A percentile compares a stretch with the other conserved stretches of the same genome.
Evolutionary conservation across 306 rosid species (phyloP).

Genomic region (Castanospermum australe): DNA sequence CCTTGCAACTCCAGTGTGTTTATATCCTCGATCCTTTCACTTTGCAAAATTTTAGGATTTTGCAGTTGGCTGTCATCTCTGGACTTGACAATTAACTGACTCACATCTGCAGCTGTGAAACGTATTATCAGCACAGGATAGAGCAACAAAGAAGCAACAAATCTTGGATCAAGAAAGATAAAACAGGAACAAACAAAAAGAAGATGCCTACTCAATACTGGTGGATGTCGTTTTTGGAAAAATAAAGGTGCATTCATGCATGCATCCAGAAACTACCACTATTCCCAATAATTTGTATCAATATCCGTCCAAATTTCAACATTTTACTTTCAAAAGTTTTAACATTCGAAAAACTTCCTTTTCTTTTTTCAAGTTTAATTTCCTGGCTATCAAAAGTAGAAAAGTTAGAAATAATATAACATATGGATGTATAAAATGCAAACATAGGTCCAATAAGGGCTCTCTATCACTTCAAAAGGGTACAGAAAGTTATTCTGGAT

Average conservation of each 20-base stretch:
- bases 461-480: neutral
- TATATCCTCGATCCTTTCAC: conserved; percentile 10
- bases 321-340: neutral
- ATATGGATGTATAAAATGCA: neutral
- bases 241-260: neutral
- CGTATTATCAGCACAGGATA: neutral
- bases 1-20: conserved; percentile 3
- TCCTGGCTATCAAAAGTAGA: neutral
- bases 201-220: neutral
- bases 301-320: neutral
- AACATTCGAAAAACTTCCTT: neutral
- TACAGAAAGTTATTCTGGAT: neutral
- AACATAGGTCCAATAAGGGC: neutral
- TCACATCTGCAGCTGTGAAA: conserved; percentile 32
- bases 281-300: neutral
- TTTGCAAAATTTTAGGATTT: conserved; percentile 26
- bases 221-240: neutral
- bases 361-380: neutral
- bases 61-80: conserved; percentile 24
- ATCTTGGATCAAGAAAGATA: neutral
- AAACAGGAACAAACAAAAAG: neutral
- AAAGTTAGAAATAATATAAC: neutral
- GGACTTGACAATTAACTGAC: conserved; percentile 11
- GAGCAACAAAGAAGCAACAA: conserved; percentile 8
- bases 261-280: neutral